Conservation (phyloP, 1,284 basidiomycete species). For the Ganoderma meredithae region DNA sequence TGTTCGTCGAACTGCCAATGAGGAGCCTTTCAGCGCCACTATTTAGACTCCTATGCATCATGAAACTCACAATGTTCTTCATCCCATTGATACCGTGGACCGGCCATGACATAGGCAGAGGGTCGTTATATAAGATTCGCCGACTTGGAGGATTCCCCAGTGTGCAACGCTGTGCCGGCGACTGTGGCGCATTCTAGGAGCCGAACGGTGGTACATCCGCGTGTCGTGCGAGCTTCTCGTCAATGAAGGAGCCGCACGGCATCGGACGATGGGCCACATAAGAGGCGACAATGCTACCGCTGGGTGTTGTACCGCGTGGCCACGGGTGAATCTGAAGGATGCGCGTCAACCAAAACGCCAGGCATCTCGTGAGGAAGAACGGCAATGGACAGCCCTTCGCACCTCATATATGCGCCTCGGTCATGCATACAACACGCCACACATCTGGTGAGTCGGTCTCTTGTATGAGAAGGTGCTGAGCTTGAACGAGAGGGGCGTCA, state of each 20-base stretch:
- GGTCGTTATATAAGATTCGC: neutral
- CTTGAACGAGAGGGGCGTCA: neutral
- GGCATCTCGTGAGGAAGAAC: neutral
- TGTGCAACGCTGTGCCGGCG: neutral
- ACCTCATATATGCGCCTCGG: neutral
- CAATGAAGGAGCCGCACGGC: neutral
- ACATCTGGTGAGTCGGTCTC: neutral
- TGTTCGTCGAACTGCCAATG: neutral
- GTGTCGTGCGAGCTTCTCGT: neutral
- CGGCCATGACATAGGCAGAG: neutral
- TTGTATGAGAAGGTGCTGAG: neutral
- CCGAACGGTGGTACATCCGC: neutral
- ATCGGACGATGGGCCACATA: neutral
- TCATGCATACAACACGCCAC: neutral
- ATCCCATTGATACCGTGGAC: neutral
- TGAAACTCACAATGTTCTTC: neutral
- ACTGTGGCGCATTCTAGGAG: neutral
- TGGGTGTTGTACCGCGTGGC: neutral
- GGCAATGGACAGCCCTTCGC: neutral
- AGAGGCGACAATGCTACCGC: neutral
- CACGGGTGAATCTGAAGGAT: constrained; percentile 6
- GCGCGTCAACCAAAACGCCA: neutral
- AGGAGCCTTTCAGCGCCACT: neutral
- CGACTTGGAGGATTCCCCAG: neutral
- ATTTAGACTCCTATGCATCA: neutral